Conservation (phyloP, 805 yeast species). For the Starmerella floris region DNA sequence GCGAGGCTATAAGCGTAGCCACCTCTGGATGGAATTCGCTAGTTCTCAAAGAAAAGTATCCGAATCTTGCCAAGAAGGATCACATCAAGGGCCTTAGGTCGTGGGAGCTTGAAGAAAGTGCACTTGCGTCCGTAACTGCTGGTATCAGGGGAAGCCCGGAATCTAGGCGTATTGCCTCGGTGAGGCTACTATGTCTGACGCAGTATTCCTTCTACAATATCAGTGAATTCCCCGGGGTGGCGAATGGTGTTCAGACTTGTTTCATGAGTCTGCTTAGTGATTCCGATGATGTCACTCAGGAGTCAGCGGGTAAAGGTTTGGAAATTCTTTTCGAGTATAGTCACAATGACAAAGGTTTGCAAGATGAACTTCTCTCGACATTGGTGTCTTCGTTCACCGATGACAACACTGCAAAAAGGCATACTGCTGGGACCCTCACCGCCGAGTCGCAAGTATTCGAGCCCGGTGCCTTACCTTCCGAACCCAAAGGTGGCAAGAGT, state of each 20-base stretch:
- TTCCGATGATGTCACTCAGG: constrained; percentile 78
- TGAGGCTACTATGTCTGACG: constrained; percentile 71
- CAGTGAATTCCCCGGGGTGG: constrained; percentile 34
- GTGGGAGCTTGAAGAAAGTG: constrained; percentile 32
- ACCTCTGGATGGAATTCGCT: constrained; percentile 67
- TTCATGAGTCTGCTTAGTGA: constrained; percentile 72
- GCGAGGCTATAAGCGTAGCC: constrained; percentile 66
- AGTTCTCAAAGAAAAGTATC: constrained; percentile 27
- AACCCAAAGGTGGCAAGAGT: constrained; percentile 38
- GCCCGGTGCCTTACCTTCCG: constrained; percentile 63
- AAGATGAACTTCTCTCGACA: constrained; percentile 56
- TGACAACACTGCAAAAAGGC: constrained; percentile 33
- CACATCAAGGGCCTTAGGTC: not conserved
- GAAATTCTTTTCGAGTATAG: constrained; percentile 72
- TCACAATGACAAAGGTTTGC: constrained; percentile 39
- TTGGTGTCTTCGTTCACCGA: constrained; percentile 69
- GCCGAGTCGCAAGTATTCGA: constrained; percentile 77
- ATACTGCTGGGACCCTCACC: constrained; percentile 54
- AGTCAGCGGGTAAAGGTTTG: constrained; percentile 80
- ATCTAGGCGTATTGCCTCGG: constrained; percentile 60
- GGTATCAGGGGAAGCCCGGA: constrained; percentile 51
- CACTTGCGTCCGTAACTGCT: constrained; percentile 39
- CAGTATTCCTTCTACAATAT: constrained; percentile 55
- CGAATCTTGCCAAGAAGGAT: not conserved
- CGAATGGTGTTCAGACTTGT: constrained; percentile 41